Conservation (phyloP, 345 rosid genomes). For the Camelina sativa region DNA sequence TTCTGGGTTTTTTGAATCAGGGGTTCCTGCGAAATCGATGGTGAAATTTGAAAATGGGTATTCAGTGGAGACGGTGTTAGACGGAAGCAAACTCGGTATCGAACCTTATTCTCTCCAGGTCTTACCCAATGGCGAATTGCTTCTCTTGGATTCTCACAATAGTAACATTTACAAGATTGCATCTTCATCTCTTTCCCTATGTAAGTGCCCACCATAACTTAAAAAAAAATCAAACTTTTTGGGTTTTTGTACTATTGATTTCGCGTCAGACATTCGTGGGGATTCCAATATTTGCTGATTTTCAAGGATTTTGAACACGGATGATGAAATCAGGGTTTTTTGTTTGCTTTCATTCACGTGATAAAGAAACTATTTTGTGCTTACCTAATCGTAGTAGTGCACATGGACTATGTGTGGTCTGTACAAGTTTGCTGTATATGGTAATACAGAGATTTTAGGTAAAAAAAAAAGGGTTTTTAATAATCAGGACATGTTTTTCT, state of each 20-base stretch:
- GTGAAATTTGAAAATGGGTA: slow-evolving; percentile 93
- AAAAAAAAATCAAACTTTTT: too few relatives aligned
- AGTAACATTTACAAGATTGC: slow-evolving; percentile 80
- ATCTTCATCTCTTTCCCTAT: slow-evolving; percentile 76
- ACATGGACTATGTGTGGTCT: slow-evolving; percentile 21
- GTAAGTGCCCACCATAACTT: slow-evolving; percentile 51
- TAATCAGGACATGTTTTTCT: slow-evolving; percentile 2
- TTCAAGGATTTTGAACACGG: slow-evolving; percentile 27
- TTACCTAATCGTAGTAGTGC: slow-evolving; percentile 30
- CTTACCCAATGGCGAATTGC: slow-evolving; percentile 81
- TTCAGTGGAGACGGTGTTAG: slow-evolving; percentile 89
- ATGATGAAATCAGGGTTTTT: slow-evolving; percentile 20
- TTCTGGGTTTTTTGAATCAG: slow-evolving; percentile 44
- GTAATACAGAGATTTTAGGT: background rate
- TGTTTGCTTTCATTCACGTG: slow-evolving; percentile 40
- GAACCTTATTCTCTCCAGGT: slow-evolving; percentile 86
- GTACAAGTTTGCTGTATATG: slow-evolving; percentile 12
- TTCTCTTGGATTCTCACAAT: slow-evolving; percentile 83
- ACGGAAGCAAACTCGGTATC: slow-evolving; percentile 95
- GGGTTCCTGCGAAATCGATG: slow-evolving; percentile 70
- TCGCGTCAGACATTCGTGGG: slow-evolving; percentile 13
- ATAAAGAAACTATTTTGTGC: slow-evolving; percentile 8
- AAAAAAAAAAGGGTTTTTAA: background rate
- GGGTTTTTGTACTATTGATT: slow-evolving; percentile 13
- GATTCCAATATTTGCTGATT: slow-evolving; percentile 37